phyloP scores from a whole-genome alignment of 306 rosid species.

The Acmispon strigosus region DNA sequence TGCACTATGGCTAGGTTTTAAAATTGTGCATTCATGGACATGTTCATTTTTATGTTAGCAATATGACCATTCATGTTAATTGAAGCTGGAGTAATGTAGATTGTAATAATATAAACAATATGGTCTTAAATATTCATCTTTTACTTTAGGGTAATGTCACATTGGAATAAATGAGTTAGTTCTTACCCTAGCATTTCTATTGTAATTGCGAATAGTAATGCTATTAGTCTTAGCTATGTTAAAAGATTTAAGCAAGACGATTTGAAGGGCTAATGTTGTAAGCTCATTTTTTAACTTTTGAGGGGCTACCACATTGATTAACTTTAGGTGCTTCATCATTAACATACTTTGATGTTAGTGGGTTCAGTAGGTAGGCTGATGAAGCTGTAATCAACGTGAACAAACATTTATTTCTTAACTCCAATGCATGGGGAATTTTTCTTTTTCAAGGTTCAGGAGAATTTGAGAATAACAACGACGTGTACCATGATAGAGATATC shows the following conservation, averaged over 20 bases:
- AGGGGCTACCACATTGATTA: not conserved
- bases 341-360: not conserved
- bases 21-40: not conserved
- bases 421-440: not conserved
- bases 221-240: not conserved
- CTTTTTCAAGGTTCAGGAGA: conserved; percentile 37
- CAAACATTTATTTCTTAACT: conserved; percentile 4
- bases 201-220: not conserved
- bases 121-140: not conserved
- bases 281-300: not conserved
- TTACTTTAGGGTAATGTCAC: not conserved
- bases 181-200: not conserved
- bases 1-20: not conserved
- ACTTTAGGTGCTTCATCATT: not conserved
- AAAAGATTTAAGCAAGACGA: not conserved
- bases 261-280: not conserved
- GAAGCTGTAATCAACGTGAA: conserved; percentile 1
- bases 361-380: conserved; percentile 2
- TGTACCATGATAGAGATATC: conserved; percentile 58
- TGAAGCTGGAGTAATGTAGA: not conserved
- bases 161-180: not conserved
- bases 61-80: not conserved
- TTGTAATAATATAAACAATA: not conserved
- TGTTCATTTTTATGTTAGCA: not conserved
- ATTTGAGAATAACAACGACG: conserved; percentile 30